Evolutionary conservation across 225 moss, liverwort and hornwort species (phyloP).

Genomic region (Rhytidiadelphus loreus): DNA sequence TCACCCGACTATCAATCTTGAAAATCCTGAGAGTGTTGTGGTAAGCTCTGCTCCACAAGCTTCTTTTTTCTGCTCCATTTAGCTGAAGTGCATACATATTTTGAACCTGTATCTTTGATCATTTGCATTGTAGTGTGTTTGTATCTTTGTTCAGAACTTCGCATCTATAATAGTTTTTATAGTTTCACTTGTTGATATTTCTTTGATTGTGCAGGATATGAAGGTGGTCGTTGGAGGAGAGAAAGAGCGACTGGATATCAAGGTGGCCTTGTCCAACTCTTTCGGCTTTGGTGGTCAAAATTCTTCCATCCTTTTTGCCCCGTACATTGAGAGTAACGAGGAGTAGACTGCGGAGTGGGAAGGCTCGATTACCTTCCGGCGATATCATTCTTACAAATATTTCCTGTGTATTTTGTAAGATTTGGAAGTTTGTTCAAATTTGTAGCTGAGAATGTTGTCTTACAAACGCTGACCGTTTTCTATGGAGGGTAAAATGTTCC

Average conservation of each 20-base stretch:
- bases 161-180: not conserved
- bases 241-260: conserved; percentile 83
- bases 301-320: conserved; percentile 89
- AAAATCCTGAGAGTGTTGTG: conserved; percentile 73
- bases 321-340: conserved; percentile 50
- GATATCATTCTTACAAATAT: conserved; percentile 8
- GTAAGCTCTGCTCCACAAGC: conserved; percentile 13
- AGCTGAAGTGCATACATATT: not conserved
- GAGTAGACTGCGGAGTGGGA: conserved; percentile 25
- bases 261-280: conserved; percentile 85
- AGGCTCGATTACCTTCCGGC: not conserved
- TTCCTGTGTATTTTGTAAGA: conserved; percentile 13
- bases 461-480: not conserved
- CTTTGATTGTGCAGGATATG: conserved; percentile 13
- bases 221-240: conserved; percentile 60
- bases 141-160: not conserved
- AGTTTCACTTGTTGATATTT: not conserved
- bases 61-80: not conserved
- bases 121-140: not conserved
- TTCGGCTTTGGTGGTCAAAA: conserved; percentile 95
- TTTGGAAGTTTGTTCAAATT: conserved; percentile 8
- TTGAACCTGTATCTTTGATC: not conserved
- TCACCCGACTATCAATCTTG: conserved; percentile 79
- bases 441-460: conserved; percentile 2
- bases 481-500: not conserved